phyloP scores from a whole-genome alignment of 208 protist species.

The Phytomonas sp. region DNA sequence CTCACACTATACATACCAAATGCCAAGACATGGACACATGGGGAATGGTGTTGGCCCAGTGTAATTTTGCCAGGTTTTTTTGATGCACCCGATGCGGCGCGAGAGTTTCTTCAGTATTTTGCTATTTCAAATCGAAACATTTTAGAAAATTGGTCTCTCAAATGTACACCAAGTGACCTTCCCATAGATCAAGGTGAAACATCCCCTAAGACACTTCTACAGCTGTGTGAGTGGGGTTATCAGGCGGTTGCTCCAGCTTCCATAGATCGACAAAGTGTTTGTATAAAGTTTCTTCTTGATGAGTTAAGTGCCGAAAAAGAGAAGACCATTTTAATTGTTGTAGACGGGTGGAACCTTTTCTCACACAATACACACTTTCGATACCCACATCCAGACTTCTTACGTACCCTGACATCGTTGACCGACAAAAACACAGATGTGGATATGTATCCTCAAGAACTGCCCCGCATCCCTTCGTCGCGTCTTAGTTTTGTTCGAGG shows the following conservation, averaged over 20 bases:
- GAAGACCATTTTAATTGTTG: constrained; percentile 77
- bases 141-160: constrained; percentile 57
- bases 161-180: constrained; percentile 70
- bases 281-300: constrained; percentile 87
- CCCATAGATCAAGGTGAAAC: constrained; percentile 73
- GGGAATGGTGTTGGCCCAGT: constrained; percentile 88
- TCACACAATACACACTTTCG: constrained; percentile 88
- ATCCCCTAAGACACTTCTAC: constrained; percentile 57
- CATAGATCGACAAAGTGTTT: constrained; percentile 85
- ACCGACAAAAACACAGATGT: constrained; percentile 76
- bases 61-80: constrained; percentile 88
- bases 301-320: constrained; percentile 78
- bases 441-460: constrained; percentile 81
- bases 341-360: constrained; percentile 89
- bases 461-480: constrained; percentile 83
- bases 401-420: constrained; percentile 70
- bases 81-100: constrained; percentile 80
- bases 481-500: constrained; percentile 84
- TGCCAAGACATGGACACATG: constrained; percentile 83
- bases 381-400: constrained; percentile 86
- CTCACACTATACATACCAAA: constrained; percentile 83
- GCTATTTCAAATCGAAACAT: constrained; percentile 48
- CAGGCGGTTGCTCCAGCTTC: constrained; percentile 66
- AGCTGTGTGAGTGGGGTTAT: constrained; percentile 82
- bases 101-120: constrained; percentile 76